Conservation (phyloP, 2,329 filamentous ascomycete species). For the Myriosclerotinia duriaeana region DNA sequence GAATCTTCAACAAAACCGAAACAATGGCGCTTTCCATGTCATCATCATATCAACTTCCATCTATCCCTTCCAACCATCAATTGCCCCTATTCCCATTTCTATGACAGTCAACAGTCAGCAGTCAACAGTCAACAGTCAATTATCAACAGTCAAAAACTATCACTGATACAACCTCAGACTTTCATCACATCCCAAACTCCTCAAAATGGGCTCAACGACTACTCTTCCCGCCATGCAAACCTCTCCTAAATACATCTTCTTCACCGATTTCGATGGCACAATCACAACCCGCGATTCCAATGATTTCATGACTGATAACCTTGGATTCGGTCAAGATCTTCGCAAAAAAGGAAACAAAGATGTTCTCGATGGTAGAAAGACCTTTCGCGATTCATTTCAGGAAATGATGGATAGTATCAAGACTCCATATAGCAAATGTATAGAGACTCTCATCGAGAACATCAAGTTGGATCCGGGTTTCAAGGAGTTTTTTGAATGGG, state of each 20-base stretch:
- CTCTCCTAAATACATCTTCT: conserved; percentile 91
- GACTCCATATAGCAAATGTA: conserved; percentile 78
- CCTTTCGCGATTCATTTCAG: conserved; percentile 83
- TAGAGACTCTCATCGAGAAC: conserved; percentile 73
- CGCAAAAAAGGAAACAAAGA: conserved; percentile 73
- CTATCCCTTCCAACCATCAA: not conserved
- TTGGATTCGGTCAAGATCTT: conserved; percentile 74
- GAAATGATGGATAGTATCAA: conserved; percentile 89
- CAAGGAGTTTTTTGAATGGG: conserved; percentile 83
- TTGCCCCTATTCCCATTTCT: not conserved
- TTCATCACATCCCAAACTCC: not conserved
- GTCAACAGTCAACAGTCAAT: not conserved
- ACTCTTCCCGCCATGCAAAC: conserved; percentile 59
- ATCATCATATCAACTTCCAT: not conserved
- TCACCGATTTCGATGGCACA: conserved; percentile 97
- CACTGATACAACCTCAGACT: not conserved
- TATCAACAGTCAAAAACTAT: conserved; percentile 1
- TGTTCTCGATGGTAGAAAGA: conserved; percentile 67
- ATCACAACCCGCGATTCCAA: conserved; percentile 74
- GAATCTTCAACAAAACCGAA: not conserved
- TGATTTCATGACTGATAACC: conserved; percentile 80
- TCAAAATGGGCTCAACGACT: conserved; percentile 37
- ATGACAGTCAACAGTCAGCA: not conserved
- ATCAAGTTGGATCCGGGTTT: conserved; percentile 89
- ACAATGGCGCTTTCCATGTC: no score